Base-by-base conservation (phyloP, 75 land plant species). In the Ceratopteris richardii region DNA sequence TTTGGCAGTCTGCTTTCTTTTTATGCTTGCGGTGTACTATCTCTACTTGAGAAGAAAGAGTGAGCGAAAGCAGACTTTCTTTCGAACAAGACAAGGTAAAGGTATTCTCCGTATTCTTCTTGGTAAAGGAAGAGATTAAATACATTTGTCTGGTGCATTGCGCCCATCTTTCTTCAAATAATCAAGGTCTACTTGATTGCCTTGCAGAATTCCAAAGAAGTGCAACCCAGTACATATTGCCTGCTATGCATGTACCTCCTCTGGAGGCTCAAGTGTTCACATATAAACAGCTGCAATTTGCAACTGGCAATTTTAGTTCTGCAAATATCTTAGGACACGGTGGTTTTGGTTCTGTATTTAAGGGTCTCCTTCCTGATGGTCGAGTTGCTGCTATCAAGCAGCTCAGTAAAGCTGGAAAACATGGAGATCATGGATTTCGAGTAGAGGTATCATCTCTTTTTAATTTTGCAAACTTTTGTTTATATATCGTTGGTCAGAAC, bases 391-490 rank as follows among this genome's bases (percentile, higher is more conserved):
- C 93, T 2, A 75, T 85, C 57, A 88, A 88, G 63, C 61, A 71
- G 61, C 80, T 88, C 73, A 80, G 81, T 79, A 70, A 68, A 31
- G 61, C 70, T 21, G 83, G 93, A 42, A 81, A 75, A 43, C 89
- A 88, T 31, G 89, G 89, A 27, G 93, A 85, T 46, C 85, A 71
- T 40, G 93, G 85, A 58, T 88, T 88, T 74, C 79, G 77, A 58
- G 71, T 78, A 44, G 93, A 88, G 93, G 93, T 79, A 46, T 46
- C 9, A 4, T 33, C 37, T 33, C 9, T 33, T 33, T 4, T 33
- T 9, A 33, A 33, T 33, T 33, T 33, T 33, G 7, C 37, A 33
- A 4, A 3, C 9, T 33, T 33, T 9, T 33, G 37, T 33, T 4
- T 33, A 9, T 3, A 33, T 3, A 33, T 33, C 9, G 37, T 33